A percentile compares a stretch with the other conserved stretches of the same genome.
These are phyloP conservation scores for Cercospora sp. DNA, from an alignment of 2,329 filamentous ascomycete genomes.

Conservation along the genomic window DNA sequence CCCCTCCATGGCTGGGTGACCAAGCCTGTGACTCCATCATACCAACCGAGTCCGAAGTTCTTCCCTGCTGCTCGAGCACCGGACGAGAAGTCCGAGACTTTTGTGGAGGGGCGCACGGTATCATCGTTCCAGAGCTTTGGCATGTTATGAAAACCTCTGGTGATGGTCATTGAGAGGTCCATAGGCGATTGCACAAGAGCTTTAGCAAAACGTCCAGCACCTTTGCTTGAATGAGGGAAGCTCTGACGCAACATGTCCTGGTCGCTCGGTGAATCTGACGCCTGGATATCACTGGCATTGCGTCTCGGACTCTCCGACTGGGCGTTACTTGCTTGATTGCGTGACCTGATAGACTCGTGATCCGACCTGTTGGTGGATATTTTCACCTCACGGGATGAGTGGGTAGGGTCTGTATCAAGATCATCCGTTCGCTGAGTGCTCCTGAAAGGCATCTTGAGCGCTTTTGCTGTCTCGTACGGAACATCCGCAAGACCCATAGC, in stretches of 20 bases:
- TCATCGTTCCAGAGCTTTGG: slow-evolving; percentile 83
- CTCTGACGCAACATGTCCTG: slow-evolving; percentile 28
- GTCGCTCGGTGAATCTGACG: not conserved
- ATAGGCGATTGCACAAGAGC: slow-evolving; percentile 69
- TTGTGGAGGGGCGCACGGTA: slow-evolving; percentile 73
- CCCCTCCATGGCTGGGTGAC: slow-evolving; percentile 70
- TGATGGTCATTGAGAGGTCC: slow-evolving; percentile 79
- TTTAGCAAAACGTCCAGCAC: slow-evolving; percentile 39
- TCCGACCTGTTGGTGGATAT: not conserved
- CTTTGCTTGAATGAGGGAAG: slow-evolving; percentile 38
- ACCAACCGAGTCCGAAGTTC: slow-evolving; percentile 72
- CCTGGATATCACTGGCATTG: not conserved
- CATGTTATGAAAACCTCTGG: slow-evolving; percentile 84
- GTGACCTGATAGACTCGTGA: not conserved
- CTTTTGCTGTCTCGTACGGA: slow-evolving; percentile 56
- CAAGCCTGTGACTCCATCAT: slow-evolving; percentile 73
- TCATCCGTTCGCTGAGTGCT: not conserved
- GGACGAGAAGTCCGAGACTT: slow-evolving; percentile 73
- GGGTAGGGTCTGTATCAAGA: too few relatives aligned
- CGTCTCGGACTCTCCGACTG: not conserved
- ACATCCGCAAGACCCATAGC: slow-evolving; percentile 79
- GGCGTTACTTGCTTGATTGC: not conserved
- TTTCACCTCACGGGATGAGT: too few relatives aligned
- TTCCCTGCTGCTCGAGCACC: slow-evolving; percentile 69
- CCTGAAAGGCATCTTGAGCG: slow-evolving; percentile 47